A percentile compares a stretch with the other conserved stretches of the same genome.
These are phyloP conservation scores for Cystobasidiaceae sp. DNA, from an alignment of 1,284 basidiomycete genomes.

Conservation along the genomic window DNA sequence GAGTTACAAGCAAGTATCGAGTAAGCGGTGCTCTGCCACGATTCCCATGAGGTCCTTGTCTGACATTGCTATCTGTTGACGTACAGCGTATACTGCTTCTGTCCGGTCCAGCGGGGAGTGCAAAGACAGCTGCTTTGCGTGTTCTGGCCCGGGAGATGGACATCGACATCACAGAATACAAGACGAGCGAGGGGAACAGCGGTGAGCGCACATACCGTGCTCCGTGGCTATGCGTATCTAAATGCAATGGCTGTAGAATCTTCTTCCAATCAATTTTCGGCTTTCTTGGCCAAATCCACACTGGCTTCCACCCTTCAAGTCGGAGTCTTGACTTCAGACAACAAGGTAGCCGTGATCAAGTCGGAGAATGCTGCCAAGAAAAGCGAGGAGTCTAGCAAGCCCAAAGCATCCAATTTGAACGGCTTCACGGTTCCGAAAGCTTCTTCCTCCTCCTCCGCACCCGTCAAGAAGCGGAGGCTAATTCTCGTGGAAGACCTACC, in stretches of 20 bases:
- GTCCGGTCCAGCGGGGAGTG: constrained; percentile 83
- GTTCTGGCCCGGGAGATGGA: constrained; percentile 69
- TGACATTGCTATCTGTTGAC: neutral
- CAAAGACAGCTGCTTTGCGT: constrained; percentile 78
- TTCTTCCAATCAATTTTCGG: constrained; percentile 64
- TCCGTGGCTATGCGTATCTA: too few species aligned
- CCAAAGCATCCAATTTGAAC: neutral
- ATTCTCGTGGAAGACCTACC: constrained; percentile 89
- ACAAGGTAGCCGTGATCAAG: constrained; percentile 9
- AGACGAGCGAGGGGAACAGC: constrained; percentile 38
- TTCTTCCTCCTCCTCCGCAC: constrained; percentile 27
- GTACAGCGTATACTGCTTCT: constrained; percentile 64
- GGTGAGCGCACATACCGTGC: too few species aligned
- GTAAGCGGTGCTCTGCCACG: neutral
- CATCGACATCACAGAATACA: constrained; percentile 83
- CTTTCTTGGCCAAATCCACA: constrained; percentile 70
- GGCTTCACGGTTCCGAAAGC: neutral
- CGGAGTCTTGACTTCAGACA: constrained; percentile 38
- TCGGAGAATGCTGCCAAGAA: neutral
- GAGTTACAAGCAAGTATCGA: constrained; percentile 44
- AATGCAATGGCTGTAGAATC: constrained; percentile 52
- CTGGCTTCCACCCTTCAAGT: constrained; percentile 57
- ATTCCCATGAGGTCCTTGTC: constrained; percentile 11
- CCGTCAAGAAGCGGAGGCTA: constrained; percentile 47
- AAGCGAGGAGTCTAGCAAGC: too few species aligned